phyloP scores from a whole-genome alignment of 2,329 filamentous ascomycete species.

The Colletotrichum phormii region DNA sequence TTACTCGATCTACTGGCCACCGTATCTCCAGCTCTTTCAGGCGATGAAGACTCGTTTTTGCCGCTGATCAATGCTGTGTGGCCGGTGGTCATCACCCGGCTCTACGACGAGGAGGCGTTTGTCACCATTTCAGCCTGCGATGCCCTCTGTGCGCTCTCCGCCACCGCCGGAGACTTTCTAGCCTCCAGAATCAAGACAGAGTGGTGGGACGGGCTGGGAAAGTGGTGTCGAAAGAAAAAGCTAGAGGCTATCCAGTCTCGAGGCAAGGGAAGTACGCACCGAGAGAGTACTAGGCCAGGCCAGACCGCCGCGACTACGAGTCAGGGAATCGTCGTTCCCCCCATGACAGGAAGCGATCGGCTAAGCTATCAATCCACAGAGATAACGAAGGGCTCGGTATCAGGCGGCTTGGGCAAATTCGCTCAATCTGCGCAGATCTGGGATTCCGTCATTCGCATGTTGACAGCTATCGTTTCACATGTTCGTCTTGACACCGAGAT shows the following conservation, averaged over 20 bases:
- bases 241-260: slow-evolving; percentile 45
- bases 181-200: slow-evolving; percentile 78
- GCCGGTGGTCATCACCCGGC: slow-evolving; percentile 80
- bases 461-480: slow-evolving; percentile 70
- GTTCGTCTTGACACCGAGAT: slow-evolving; percentile 75
- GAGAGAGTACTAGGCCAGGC: neutral
- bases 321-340: slow-evolving; percentile 43
- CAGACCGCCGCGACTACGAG: neutral
- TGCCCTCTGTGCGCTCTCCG: slow-evolving; percentile 76
- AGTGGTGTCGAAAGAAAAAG: slow-evolving; percentile 60
- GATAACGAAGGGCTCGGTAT: neutral
- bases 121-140: slow-evolving; percentile 78
- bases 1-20: slow-evolving; percentile 82
- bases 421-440: slow-evolving; percentile 73
- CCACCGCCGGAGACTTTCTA: slow-evolving; percentile 84
- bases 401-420: slow-evolving; percentile 65
- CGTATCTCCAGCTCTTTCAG: slow-evolving; percentile 77
- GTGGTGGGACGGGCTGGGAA: slow-evolving; percentile 69
- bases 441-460: slow-evolving; percentile 69
- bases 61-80: slow-evolving; percentile 92
- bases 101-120: slow-evolving; percentile 75
- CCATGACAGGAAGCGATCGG: slow-evolving; percentile 40
- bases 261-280: slow-evolving; percentile 2
- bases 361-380: slow-evolving; percentile 36
- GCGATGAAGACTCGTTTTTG: slow-evolving; percentile 85